Evolutionary conservation across 805 yeast species (phyloP), one percentile per base, ranked within the genome.

Genomic region (Myxozyma udenii): DNA sequence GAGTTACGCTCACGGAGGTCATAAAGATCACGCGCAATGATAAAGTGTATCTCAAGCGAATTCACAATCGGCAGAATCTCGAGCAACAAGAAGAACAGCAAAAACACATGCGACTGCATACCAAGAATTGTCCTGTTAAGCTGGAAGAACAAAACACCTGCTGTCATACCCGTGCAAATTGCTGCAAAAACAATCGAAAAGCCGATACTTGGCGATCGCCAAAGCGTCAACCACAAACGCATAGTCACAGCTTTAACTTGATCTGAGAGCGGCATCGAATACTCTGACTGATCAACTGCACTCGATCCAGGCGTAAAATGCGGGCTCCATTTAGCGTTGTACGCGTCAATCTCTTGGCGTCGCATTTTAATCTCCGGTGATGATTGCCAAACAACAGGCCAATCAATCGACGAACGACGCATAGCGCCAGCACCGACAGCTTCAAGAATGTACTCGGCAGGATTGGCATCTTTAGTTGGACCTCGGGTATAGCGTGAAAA

Each of bases 391-490:
- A 85, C 87, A 62, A 84, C 82, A 25, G 50, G 62, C 61, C 64
- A 68, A 41, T 69, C 70, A 14, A 48, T 45, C 33, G 52, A 57
- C 4, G 69, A 66, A 6, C 46, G 42, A 2, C 67, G 60, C 21
- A 64, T 69, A 46, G 69, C 68, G 46, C 66, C 71, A 45, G 71
- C 74, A 26, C 78, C 75, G 50, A 64, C 58, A 12, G 60, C 63
- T 56, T 84, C 84, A 68, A 87, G 74, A 93, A 87, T 87, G 91
- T 95, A 87, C 72, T 87, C 95, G n/a, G 89, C 90, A 18, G 90
- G 90, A 60, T 85, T 85, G 7, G 86, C 86, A 42, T 73, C 70
- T 16, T 87, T 87, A 70, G 87, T 84, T 48, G 72, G 71, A 22
- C 74, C 76, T 40, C 87, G 79, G 46, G 87, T 87, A 57, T 82